Base-by-base conservation (phyloP, 345 rosid species). In the Capsella bursapastoris region DNA sequence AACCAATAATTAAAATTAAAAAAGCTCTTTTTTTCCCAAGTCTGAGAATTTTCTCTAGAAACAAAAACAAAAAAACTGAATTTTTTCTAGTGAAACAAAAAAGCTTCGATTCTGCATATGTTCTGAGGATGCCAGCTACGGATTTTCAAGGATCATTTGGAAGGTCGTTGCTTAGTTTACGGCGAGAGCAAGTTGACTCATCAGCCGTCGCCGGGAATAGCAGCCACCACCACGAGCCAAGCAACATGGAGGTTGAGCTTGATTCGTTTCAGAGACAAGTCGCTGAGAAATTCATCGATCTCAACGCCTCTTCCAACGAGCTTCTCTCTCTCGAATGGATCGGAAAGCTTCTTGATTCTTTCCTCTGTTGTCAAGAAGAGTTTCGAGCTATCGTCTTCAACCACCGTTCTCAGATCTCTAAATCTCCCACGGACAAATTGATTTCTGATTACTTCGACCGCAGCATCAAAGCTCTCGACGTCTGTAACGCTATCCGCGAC, bases 401-500 rank as follows among this genome's bases (percentile, higher is more conserved):
- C 63, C 77, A 84, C 76, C 74, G 72, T 27, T 53, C 80, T 3
- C 80, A 58, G 61, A 63, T 82, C 70, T 35, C 57, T 0, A 73
- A 32, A 16, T 45, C 92, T 51, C 93, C 88, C 9, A 50, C 71
- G 84, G 87, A 90, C 67, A 83, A 87, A 16, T 13, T 87, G 56
- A 51, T 92, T 18, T 70, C 83, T 0, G 96, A 90, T 16, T 88
- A 75, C 66, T 85, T 79, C 57, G 94, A 90, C n/a, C 79, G 96
- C 43, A 86, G 83, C 74, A 83, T 90, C 47, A 92, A 92, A 86
- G 93, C 97, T 31, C 89, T 90, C 3, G 96, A 92, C 15, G 90
- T 92, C 22, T 90, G 96, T 63, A 92, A 90, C 82, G 97, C 96
- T 10, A 80, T 86, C 38, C 86, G 97, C n/a, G 94, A 87, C 52